A percentile compares a stretch with the other conserved stretches of the same genome.
Evolutionary conservation across 108 stramenopile genomes (phyloP).

Genomic region (Mediolabrus comicus): DNA sequence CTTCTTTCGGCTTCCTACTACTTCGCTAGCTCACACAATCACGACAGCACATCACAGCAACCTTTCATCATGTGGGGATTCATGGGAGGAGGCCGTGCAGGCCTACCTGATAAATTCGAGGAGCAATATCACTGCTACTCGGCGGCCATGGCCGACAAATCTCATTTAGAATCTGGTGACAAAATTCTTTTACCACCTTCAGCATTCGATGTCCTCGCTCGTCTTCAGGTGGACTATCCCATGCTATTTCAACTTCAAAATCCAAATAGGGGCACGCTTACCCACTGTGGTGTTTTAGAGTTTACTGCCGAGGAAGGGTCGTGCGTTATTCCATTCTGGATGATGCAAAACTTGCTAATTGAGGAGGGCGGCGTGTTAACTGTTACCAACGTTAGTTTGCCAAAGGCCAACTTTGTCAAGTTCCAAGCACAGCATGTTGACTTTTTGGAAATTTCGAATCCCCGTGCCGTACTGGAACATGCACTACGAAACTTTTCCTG

Average conservation of each 20-base stretch:
- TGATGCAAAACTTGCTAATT: slow-evolving; percentile 96
- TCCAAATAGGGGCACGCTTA: slow-evolving; percentile 60
- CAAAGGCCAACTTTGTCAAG: slow-evolving; percentile 97
- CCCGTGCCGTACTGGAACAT: slow-evolving; percentile 96
- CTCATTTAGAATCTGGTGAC: slow-evolving; percentile 93
- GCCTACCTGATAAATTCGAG: slow-evolving; percentile 59
- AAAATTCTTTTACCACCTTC: slow-evolving; percentile 98
- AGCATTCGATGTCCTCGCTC: slow-evolving; percentile 95
- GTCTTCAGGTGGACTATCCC: slow-evolving; percentile 91
- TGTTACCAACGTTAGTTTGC: slow-evolving; percentile 92
- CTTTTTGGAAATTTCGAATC: slow-evolving; percentile 98
- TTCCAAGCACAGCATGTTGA: slow-evolving; percentile 98
- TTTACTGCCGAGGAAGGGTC: slow-evolving; percentile 99
- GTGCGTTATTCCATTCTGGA: slow-evolving; percentile 99
- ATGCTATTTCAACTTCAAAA: slow-evolving; percentile 86
- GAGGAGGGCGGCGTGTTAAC: slow-evolving; percentile 91
- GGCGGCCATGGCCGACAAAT: slow-evolving; percentile 88
- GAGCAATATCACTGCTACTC: slow-evolving; percentile 92
- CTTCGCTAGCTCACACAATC: not conserved
- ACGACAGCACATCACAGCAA: too few relatives aligned
- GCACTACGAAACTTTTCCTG: slow-evolving; percentile 95
- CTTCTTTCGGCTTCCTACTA: not conserved
- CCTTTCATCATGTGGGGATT: slow-evolving; percentile 32
- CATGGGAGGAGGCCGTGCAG: slow-evolving; percentile 27
- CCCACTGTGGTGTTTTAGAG: slow-evolving; percentile 97